Evolutionary conservation across 2,329 filamentous ascomycete species (phyloP), one percentile per base, ranked within the genome.

Genomic region (Dactylellina sp.): DNA sequence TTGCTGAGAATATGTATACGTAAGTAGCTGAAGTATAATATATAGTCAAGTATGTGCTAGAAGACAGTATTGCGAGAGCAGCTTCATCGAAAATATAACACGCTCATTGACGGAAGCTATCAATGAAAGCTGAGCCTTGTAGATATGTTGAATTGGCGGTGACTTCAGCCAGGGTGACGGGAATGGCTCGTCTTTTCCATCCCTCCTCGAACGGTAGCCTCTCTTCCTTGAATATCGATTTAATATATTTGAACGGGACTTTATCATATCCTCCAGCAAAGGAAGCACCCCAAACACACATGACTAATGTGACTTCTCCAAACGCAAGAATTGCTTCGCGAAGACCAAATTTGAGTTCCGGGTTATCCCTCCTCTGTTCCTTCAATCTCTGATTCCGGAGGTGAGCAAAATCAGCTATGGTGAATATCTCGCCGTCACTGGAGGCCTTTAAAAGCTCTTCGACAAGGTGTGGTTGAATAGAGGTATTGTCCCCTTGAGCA

Each of bases 401-500:
- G 14, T 59, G 65, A 35, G 53, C 76, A 50, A 77, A 66, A 39
- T 78, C 75, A 4, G 64, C 52, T 7, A 75, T 57, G 5, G 75
- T 77, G 40, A 78, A 46, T 40, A 61, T 46, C 28, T 70, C 59
- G 1, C 76, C 76, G 35, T 76, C 60, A 16, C 44, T 44, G 24
- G 77, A 71, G 4, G 77, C 65, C 12, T 56, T 59, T 1, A 81
- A 49, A 18, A 78, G 76, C 5, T 79, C 71, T 2, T 77, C 59
- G 42, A 81, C 78, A 1, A 79, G 74, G 6, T 77, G 72, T 1
- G 70, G 55, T 37, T 78, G 70, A 44, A 79, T 76, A 2, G 62
- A 75, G 40, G 78, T 75, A 47, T 78, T 76, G 37, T 79, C 79
- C 2, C 79, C 80, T 20, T 77, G 76, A 4, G 72, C 76, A 12